phyloP scores from a whole-genome alignment of 2,329 filamentous ascomycete genomes.

The Verticillium zaregamsianum region DNA sequence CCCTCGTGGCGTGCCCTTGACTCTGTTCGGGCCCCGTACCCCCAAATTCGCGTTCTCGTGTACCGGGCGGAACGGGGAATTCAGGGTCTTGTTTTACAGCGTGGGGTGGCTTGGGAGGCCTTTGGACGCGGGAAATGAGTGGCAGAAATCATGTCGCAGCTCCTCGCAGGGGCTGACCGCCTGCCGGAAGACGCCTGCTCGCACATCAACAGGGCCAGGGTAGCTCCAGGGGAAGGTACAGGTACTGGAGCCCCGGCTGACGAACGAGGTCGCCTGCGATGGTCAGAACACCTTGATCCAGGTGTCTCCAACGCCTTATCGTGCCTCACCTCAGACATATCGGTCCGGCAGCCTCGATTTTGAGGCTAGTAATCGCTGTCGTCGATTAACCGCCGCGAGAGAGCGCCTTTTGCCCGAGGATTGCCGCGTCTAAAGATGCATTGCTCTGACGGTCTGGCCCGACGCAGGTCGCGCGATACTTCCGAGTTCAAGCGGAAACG shows the following conservation, averaged over 20 bases:
- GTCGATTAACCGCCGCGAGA: neutral
- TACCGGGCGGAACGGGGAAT: neutral
- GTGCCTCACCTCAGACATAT: neutral
- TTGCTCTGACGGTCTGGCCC: neutral
- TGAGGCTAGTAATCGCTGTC: neutral
- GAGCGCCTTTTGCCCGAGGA: slow-evolving; percentile 1
- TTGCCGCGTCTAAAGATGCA: neutral
- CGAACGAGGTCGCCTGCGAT: neutral
- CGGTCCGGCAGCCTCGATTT: slow-evolving; percentile 15
- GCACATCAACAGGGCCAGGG: neutral
- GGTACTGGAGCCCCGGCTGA: neutral
- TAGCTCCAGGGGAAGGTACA: neutral
- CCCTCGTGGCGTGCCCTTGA: neutral
- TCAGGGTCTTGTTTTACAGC: neutral
- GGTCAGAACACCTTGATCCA: neutral
- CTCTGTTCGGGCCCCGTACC: neutral
- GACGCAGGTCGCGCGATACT: neutral
- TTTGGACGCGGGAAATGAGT: neutral
- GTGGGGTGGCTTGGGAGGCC: neutral
- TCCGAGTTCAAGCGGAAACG: neutral
- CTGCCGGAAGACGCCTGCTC: neutral
- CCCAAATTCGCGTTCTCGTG: neutral
- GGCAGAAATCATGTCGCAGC: neutral
- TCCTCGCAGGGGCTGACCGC: neutral
- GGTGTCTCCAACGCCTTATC: neutral